Evolutionary conservation across 2,329 filamentous ascomycete genomes (phyloP).

Genomic region (Beauveria rudraprayagi): DNA sequence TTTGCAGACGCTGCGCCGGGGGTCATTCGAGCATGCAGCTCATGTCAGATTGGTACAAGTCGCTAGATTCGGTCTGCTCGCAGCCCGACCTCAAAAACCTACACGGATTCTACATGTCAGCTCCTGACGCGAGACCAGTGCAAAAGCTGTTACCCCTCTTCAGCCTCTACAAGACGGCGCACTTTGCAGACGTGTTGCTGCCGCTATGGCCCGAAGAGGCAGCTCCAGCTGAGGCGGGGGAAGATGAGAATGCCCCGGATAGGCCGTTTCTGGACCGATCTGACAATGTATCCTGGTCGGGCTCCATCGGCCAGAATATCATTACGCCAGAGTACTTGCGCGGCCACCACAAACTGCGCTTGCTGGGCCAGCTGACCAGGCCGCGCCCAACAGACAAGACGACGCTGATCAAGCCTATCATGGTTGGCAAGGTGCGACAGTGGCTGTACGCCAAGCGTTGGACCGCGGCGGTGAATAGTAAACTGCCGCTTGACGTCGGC

Average conservation of each 20-base stretch:
- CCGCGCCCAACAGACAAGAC: slow-evolving; percentile 41
- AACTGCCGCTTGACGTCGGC: slow-evolving; percentile 48
- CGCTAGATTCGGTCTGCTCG: slow-evolving; percentile 57
- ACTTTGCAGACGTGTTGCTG: slow-evolving; percentile 70
- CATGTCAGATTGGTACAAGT: slow-evolving; percentile 55
- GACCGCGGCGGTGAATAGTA: slow-evolving; percentile 43
- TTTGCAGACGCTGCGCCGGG: slow-evolving; percentile 56
- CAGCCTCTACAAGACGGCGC: slow-evolving; percentile 62
- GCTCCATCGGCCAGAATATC: slow-evolving; percentile 51
- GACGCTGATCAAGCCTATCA: slow-evolving; percentile 49
- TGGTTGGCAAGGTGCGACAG: slow-evolving; percentile 41
- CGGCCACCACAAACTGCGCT: slow-evolving; percentile 60
- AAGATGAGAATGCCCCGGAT: slow-evolving; percentile 10
- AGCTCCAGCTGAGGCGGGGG: slow-evolving; percentile 29
- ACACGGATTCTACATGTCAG: slow-evolving; percentile 64
- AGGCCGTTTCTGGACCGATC: slow-evolving; percentile 52
- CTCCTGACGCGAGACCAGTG: slow-evolving; percentile 53
- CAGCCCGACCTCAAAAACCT: slow-evolving; percentile 69
- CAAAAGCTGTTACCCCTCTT: slow-evolving; percentile 66
- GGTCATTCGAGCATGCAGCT: slow-evolving; percentile 62
- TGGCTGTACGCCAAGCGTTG: slow-evolving; percentile 27
- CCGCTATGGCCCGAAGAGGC: slow-evolving; percentile 47
- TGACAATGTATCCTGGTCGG: slow-evolving; percentile 66
- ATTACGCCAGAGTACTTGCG: slow-evolving; percentile 48
- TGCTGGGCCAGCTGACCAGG: slow-evolving; percentile 61